phyloP scores from a whole-genome alignment of 192 early-diverging fungal genomes.

The Obelidium mucronatum region DNA sequence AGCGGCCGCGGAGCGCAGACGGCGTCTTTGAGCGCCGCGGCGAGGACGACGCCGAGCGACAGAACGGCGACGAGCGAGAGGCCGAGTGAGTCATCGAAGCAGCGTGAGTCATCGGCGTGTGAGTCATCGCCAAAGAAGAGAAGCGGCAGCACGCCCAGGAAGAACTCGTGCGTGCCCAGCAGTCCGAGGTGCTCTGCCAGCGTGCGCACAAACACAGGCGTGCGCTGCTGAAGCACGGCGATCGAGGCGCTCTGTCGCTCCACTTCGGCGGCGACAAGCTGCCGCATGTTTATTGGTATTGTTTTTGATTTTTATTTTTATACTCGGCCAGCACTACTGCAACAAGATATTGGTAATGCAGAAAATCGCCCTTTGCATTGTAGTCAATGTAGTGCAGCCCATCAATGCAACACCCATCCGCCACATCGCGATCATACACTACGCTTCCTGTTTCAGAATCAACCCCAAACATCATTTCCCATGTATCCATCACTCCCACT shows the following conservation, averaged over 20 bases:
- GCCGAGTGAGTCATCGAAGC: background rate
- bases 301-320: too few species aligned
- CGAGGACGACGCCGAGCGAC: conserved; percentile 9
- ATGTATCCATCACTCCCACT: conserved; percentile 24
- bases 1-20: conserved; percentile 85
- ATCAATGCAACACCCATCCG: conserved; percentile 20
- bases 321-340: too few species aligned
- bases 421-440: conserved; percentile 20
- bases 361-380: conserved; percentile 11
- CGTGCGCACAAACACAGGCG: background rate
- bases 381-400: conserved; percentile 34
- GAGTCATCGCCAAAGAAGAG: conserved; percentile 59
- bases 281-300: too few species aligned
- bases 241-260: background rate
- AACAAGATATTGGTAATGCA: too few species aligned
- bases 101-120: background rate
- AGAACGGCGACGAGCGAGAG: conserved; percentile 16
- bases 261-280: background rate
- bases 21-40: conserved; percentile 70
- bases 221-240: background rate
- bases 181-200: conserved; percentile 14
- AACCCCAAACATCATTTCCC: conserved; percentile 24
- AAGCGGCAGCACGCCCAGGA: conserved; percentile 80
- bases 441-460: background rate
- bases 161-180: conserved; percentile 88